phyloP scores from a whole-genome alignment of 1,284 basidiomycete species.

The Omphalotus olearius region DNA sequence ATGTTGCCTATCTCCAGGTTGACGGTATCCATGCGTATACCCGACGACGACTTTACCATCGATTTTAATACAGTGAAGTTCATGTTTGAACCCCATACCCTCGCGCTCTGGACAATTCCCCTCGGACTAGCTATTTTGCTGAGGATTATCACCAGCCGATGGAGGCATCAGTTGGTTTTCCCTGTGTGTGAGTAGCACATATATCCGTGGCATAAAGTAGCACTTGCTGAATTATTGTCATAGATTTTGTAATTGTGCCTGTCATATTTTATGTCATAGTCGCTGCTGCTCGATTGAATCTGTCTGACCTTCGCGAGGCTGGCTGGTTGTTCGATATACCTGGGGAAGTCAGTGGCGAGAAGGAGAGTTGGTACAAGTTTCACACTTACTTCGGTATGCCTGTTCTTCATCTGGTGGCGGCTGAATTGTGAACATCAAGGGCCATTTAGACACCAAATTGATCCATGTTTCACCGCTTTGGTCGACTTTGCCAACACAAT shows the following conservation, averaged over 20 bases:
- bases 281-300: conserved; percentile 57
- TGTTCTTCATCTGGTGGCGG: background rate
- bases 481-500: conserved; percentile 77
- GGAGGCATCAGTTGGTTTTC: conserved; percentile 88
- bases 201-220: conserved; percentile 23
- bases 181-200: conserved; percentile 67
- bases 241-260: conserved; percentile 85
- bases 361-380: conserved; percentile 79
- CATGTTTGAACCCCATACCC: conserved; percentile 58
- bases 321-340: conserved; percentile 93
- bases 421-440: background rate
- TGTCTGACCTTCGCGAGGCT: conserved; percentile 54
- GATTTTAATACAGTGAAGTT: conserved; percentile 60
- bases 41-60: conserved; percentile 78
- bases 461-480: conserved; percentile 66
- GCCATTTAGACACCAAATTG: conserved; percentile 49
- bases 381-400: conserved; percentile 71
- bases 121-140: conserved; percentile 76
- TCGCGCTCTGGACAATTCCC: conserved; percentile 75
- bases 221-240: background rate
- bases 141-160: conserved; percentile 77
- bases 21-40: conserved; percentile 79
- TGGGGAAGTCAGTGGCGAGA: conserved; percentile 34
- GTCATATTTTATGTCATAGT: conserved; percentile 82
- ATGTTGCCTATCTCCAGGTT: conserved; percentile 42